A percentile compares a stretch with the other conserved stretches of the same genome.
Evolutionary conservation across 2,329 filamentous ascomycete species (phyloP).

Genomic region (Fusarium transvaalense): DNA sequence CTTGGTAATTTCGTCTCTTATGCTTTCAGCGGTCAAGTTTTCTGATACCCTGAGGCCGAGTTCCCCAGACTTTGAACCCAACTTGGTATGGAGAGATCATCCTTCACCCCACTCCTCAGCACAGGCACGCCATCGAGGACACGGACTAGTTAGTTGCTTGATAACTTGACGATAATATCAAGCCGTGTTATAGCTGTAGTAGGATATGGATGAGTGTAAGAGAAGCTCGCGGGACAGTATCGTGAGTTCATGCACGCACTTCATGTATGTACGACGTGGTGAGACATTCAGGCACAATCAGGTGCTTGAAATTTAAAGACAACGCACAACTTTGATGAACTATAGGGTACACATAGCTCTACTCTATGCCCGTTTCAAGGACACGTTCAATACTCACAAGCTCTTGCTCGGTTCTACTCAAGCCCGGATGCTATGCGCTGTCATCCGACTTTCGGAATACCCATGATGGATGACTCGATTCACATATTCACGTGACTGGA

Average conservation of each 20-base stretch:
- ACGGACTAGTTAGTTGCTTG: conserved; percentile 13
- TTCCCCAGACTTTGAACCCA: conserved; percentile 39
- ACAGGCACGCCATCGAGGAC: conserved; percentile 26
- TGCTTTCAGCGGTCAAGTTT: too few relatives aligned
- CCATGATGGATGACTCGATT: conserved; percentile 1
- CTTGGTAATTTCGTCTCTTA: too few relatives aligned
- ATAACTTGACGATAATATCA: not conserved
- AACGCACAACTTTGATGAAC: not conserved
- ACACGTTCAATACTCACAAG: not conserved
- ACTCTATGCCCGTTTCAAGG: not conserved
- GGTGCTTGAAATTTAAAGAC: not conserved
- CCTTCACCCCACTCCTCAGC: conserved; percentile 38
- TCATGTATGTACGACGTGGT: conserved; percentile 4
- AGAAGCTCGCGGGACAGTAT: not conserved
- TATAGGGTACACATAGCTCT: not conserved
- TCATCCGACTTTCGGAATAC: not conserved
- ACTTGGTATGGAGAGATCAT: conserved; percentile 35
- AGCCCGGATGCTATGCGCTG: not conserved
- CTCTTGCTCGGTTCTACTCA: not conserved
- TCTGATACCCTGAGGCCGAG: not conserved
- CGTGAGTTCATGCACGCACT: conserved; percentile 15
- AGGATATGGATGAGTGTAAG: not conserved
- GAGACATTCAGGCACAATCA: not conserved
- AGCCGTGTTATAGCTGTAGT: not conserved
- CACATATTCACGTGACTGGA: not conserved